Evolutionary conservation across 192 early-diverging fungal species (phyloP).

Genomic region (Podochytrium sp.): DNA sequence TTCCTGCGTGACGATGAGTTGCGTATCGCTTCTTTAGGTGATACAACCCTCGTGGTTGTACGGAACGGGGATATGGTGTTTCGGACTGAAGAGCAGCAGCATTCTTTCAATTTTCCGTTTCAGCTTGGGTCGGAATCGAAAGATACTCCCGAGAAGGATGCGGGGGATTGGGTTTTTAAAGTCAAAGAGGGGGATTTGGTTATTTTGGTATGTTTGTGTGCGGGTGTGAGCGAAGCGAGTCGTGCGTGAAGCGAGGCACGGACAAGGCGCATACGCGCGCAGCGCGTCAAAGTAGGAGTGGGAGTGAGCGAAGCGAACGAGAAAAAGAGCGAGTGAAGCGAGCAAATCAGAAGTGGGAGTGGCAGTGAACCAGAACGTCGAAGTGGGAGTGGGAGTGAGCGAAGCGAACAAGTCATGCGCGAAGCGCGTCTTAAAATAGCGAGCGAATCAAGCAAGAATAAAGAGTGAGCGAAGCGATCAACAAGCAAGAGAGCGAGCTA

Average conservation of each 20-base stretch:
- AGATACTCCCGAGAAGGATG: constrained; percentile 77
- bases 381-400: no score
- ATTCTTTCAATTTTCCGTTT: constrained; percentile 98
- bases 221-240: neutral
- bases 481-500: no score
- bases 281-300: no score
- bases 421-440: no score
- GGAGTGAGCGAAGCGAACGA: no score
- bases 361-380: no score
- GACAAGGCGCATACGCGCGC: no score
- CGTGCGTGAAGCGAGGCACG: no score
- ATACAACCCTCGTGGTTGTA: constrained; percentile 89
- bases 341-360: no score
- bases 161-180: constrained; percentile 82
- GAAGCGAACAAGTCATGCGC: no score
- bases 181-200: constrained; percentile 92
- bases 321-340: no score
- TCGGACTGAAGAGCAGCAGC: constrained; percentile 95
- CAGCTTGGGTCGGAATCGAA: constrained; percentile 88
- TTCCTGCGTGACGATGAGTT: constrained; percentile 90
- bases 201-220: constrained; percentile 53
- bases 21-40: constrained; percentile 92
- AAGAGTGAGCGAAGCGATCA: neutral
- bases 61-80: constrained; percentile 87
- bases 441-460: neutral